Conservation (phyloP, 768 basidiomycete genomes). For the Cystofilobasidium capitatum region DNA sequence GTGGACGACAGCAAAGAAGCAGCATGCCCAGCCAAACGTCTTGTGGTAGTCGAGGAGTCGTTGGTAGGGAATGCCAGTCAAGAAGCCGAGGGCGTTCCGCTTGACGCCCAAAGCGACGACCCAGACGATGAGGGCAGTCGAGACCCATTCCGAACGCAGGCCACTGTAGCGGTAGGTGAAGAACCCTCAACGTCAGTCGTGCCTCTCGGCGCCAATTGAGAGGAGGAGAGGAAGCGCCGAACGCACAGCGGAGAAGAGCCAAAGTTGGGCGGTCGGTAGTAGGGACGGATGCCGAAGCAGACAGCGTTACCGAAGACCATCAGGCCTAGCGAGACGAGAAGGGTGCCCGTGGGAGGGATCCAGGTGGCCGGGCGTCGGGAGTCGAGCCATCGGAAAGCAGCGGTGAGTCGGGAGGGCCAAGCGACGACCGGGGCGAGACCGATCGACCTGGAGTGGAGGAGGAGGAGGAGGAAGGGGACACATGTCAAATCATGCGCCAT, state of each 20-base stretch:
- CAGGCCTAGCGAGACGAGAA: background rate
- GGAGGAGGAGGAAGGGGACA: background rate
- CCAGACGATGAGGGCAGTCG: background rate
- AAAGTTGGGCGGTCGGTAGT: constrained; percentile 5
- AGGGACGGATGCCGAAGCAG: background rate
- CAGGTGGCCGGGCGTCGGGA: constrained; percentile 1
- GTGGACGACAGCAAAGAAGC: background rate
- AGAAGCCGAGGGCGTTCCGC: constrained; percentile 2
- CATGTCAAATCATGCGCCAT: background rate
- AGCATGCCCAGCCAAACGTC: background rate
- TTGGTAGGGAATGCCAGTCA: background rate
- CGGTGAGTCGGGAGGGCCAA: constrained; percentile 1
- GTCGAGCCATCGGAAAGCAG: background rate
- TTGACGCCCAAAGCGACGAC: background rate
- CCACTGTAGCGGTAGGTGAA: background rate
- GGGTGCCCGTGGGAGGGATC: constrained; percentile 2
- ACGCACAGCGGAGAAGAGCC: background rate
- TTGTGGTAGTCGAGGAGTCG: background rate
- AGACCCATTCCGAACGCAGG: constrained; percentile 3
- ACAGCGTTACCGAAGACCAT: background rate
- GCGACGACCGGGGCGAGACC: background rate
- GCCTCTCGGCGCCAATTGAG: background rate
- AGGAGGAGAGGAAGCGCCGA: background rate
- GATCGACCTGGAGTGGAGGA: background rate
- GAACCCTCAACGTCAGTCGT: background rate